A percentile compares a stretch with the other conserved stretches of the same genome.
Conservation (phyloP, 2,329 filamentous ascomycete species). For the Trichothecium sympodiale region DNA sequence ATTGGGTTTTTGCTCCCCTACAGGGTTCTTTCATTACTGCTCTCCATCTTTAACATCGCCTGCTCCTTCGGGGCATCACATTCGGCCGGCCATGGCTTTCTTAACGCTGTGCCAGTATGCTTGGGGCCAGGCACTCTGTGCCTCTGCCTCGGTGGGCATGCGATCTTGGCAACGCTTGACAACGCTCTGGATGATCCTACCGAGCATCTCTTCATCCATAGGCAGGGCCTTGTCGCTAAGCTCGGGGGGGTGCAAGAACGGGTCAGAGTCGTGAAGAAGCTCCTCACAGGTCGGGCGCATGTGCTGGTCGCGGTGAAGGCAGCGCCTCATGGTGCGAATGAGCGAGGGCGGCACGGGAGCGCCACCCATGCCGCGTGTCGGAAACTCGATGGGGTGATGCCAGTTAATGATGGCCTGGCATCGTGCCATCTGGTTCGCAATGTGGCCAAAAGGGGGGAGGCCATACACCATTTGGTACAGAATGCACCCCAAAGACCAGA, state of each 20-base stretch:
- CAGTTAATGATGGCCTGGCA: slow-evolving; percentile 82
- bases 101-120: slow-evolving; percentile 51
- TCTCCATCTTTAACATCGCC: too few species aligned
- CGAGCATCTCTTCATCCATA: slow-evolving; percentile 51
- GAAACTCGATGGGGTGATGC: slow-evolving; percentile 62
- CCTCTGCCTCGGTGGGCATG: slow-evolving; percentile 47
- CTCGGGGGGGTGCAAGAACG: slow-evolving; percentile 54
- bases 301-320: slow-evolving; percentile 50
- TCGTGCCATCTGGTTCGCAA: slow-evolving; percentile 73
- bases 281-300: slow-evolving; percentile 54
- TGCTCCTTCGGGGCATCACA: background rate
- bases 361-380: slow-evolving; percentile 56
- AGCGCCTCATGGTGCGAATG: slow-evolving; percentile 50
- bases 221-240: slow-evolving; percentile 43
- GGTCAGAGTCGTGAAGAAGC: slow-evolving; percentile 45
- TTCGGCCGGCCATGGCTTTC: slow-evolving; percentile 29
- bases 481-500: slow-evolving; percentile 95
- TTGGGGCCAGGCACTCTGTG: slow-evolving; percentile 43
- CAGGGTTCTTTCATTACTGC: too few species aligned
- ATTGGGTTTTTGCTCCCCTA: background rate
- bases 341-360: slow-evolving; percentile 47
- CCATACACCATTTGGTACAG: slow-evolving; percentile 98
- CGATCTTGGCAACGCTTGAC: slow-evolving; percentile 46
- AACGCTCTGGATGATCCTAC: slow-evolving; percentile 51
- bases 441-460: slow-evolving; percentile 89